Evolutionary conservation across 2,329 filamentous ascomycete species (phyloP).

Genomic region (Diplocarpon mali): DNA sequence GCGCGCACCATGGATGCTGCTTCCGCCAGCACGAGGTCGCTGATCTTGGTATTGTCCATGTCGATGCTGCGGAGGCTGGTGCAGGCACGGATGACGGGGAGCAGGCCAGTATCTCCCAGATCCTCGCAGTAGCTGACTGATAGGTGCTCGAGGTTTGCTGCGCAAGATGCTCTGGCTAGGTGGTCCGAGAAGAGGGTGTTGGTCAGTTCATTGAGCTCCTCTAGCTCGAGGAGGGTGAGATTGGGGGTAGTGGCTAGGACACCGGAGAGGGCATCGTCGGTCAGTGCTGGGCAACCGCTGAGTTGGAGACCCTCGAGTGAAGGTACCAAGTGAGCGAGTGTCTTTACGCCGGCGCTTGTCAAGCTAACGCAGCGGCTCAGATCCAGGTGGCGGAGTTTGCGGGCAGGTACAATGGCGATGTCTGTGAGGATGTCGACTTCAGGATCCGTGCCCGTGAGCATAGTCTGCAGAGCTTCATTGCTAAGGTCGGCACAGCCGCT

Average conservation of each 20-base stretch:
- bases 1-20: conserved; percentile 68
- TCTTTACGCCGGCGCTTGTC: conserved; percentile 60
- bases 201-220: conserved; percentile 69
- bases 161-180: conserved; percentile 67
- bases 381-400: conserved; percentile 75
- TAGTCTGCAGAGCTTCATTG: conserved; percentile 60
- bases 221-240: conserved; percentile 79
- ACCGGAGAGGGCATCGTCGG: conserved; percentile 59
- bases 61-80: conserved; percentile 59
- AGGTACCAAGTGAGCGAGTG: conserved; percentile 64
- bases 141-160: conserved; percentile 60
- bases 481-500: conserved; percentile 69
- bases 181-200: conserved; percentile 62
- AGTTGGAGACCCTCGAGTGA: conserved; percentile 74
- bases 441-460: conserved; percentile 66
- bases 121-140: conserved; percentile 86
- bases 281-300: conserved; percentile 63
- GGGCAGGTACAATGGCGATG: conserved; percentile 61
- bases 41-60: conserved; percentile 88
- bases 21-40: conserved; percentile 75
- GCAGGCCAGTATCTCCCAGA: conserved; percentile 71
- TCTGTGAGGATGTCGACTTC: conserved; percentile 74
- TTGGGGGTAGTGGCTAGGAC: conserved; percentile 65
- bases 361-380: conserved; percentile 67
- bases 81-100: conserved; percentile 71